Conservation (phyloP, 177 flowering plant genomes). For the Tripterygium wilfordii region DNA sequence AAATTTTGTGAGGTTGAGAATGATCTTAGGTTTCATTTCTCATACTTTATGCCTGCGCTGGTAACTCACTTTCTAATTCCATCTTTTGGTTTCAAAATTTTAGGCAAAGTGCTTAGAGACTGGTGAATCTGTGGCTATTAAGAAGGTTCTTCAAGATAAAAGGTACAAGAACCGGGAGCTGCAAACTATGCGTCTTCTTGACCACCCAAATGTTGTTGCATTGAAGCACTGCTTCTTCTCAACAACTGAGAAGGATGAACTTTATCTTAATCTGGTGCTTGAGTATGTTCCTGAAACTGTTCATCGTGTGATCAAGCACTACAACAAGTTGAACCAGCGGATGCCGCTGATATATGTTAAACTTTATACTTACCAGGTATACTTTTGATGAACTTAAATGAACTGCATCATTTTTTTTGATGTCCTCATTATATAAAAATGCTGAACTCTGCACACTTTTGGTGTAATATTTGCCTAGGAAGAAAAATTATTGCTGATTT, state of each 20-base stretch:
- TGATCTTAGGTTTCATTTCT: background rate
- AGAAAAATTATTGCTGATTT: too few species aligned
- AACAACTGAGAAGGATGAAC: slow-evolving; percentile 69
- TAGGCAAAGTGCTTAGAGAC: slow-evolving; percentile 72
- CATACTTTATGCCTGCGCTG: too few species aligned
- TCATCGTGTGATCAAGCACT: slow-evolving; percentile 66
- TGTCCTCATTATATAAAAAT: too few species aligned
- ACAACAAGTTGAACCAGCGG: slow-evolving; percentile 64
- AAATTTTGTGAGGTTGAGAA: background rate
- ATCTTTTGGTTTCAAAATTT: too few species aligned
- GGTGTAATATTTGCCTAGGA: too few species aligned
- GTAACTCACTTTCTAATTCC: too few species aligned
- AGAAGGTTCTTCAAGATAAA: slow-evolving; percentile 75
- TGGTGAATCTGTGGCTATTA: slow-evolving; percentile 71
- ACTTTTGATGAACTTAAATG: slow-evolving; percentile 2
- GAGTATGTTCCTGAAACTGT: slow-evolving; percentile 80
- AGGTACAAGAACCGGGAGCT: slow-evolving; percentile 71
- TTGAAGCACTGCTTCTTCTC: slow-evolving; percentile 78
- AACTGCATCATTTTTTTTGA: too few species aligned
- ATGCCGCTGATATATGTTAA: slow-evolving; percentile 71
- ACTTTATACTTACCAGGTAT: slow-evolving; percentile 64
- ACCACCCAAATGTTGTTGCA: slow-evolving; percentile 70
- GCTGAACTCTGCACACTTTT: too few species aligned
- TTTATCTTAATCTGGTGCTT: slow-evolving; percentile 63
- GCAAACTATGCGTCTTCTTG: slow-evolving; percentile 75